phyloP scores from a whole-genome alignment of 169 alveolate genomes.

The Plasmodium knowlesi region DNA sequence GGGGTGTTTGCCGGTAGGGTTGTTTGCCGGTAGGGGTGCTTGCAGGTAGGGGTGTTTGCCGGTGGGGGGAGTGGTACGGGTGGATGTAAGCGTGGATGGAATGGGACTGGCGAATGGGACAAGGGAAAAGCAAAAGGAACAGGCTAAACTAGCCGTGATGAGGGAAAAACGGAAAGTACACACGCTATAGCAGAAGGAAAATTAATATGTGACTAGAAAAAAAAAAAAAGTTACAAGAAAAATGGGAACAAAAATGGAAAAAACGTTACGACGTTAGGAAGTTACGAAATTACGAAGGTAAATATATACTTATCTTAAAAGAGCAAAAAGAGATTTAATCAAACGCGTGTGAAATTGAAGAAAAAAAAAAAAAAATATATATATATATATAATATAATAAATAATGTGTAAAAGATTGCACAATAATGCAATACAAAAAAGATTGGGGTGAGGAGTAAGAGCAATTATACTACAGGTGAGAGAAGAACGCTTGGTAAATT shows the following conservation, averaged over 20 bases:
- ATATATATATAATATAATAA: not conserved
- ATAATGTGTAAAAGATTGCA: conserved; percentile 1
- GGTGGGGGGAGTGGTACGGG: not conserved
- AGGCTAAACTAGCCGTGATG: not conserved
- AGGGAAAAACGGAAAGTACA: not conserved
- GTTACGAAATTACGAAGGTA: not conserved
- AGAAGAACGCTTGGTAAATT: not conserved
- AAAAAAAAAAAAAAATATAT: not conserved
- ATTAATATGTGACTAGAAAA: not conserved
- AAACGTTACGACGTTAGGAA: not conserved
- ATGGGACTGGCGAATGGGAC: not conserved
- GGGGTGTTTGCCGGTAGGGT: not conserved
- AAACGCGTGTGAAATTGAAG: conserved; percentile 3
- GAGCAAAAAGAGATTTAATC: conserved; percentile 22
- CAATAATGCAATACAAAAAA: not conserved
- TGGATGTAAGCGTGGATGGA: not conserved
- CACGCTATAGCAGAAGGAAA: not conserved
- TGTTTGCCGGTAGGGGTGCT: not conserved
- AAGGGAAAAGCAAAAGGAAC: not conserved
- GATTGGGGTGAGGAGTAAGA: not conserved
- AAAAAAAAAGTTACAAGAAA: not conserved
- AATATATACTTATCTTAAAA: not conserved
- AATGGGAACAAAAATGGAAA: not conserved
- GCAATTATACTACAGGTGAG: not conserved
- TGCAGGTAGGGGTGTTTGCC: not conserved